Evolutionary conservation across 2,329 filamentous ascomycete genomes (phyloP).

Genomic region (Alternaria tenuissima): DNA sequence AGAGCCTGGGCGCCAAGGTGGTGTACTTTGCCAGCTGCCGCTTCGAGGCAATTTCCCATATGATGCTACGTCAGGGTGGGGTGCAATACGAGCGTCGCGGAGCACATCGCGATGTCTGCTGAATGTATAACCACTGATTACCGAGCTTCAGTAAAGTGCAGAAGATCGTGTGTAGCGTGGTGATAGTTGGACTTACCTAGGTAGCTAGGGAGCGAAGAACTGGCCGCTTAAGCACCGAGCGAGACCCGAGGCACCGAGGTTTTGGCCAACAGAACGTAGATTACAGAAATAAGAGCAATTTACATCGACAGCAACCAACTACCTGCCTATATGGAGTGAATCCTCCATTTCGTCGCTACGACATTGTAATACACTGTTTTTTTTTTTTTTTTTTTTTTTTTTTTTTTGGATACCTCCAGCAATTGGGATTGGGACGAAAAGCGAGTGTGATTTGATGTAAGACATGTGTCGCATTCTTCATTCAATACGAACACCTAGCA

Average conservation of each 20-base stretch:
- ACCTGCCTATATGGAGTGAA: not conserved
- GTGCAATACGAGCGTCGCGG: conserved; percentile 11
- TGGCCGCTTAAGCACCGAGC: not conserved
- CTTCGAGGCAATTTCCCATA: conserved; percentile 8
- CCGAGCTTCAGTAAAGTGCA: not conserved
- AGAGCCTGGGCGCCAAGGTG: conserved; percentile 20
- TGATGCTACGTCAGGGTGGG: not conserved
- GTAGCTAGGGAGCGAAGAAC: not conserved
- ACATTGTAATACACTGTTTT: not conserved
- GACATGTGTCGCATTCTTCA: not conserved
- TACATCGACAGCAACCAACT: not conserved
- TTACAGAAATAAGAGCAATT: not conserved
- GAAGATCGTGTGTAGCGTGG: not conserved
- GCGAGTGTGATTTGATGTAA: not conserved
- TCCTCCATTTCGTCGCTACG: not conserved
- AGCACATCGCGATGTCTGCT: not conserved
- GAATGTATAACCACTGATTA: not conserved
- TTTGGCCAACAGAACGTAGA: not conserved
- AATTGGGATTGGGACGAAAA: not conserved
- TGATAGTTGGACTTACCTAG: not conserved
- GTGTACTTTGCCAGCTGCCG: conserved; percentile 12
- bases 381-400: not conserved
- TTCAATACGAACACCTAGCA: not conserved
- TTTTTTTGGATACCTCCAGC: not conserved
- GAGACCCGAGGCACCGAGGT: not conserved